phyloP scores from a whole-genome alignment of 495 filamentous ascomycete species.

The Oleoguttula mirabilis region DNA sequence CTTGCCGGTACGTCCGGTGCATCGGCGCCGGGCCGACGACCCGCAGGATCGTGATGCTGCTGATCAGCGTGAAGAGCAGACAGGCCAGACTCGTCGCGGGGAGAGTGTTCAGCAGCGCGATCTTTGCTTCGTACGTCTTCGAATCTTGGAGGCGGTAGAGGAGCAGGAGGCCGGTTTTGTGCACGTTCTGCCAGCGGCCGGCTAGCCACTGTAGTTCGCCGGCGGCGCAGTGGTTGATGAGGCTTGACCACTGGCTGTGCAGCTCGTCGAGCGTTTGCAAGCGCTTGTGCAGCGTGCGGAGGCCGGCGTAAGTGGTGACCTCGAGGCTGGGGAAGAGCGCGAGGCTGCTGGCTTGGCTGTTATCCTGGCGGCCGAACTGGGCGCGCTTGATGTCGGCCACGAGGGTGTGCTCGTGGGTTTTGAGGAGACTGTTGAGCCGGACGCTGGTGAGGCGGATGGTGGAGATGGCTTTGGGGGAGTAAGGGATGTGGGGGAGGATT shows the following conservation, averaged over 20 bases:
- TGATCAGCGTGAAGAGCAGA: slow-evolving; percentile 5
- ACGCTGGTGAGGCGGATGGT: background rate
- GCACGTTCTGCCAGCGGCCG: slow-evolving; percentile 9
- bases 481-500: slow-evolving; percentile 5
- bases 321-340: slow-evolving; percentile 4
- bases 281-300: slow-evolving; percentile 1
- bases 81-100: slow-evolving; percentile 7
- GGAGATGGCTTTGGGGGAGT: background rate
- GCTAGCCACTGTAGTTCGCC: slow-evolving; percentile 2
- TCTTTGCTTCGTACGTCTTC: background rate
- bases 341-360: background rate
- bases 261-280: background rate
- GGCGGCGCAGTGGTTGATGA: background rate
- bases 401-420: slow-evolving; percentile 3
- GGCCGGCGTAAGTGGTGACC: background rate
- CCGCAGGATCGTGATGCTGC: slow-evolving; percentile 1
- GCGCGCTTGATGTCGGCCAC: background rate
- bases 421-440: slow-evolving; percentile 2
- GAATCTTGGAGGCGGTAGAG: slow-evolving; percentile 7
- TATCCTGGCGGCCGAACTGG: background rate
- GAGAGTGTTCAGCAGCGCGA: slow-evolving; percentile 1
- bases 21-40: slow-evolving; percentile 5
- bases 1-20: background rate
- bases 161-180: slow-evolving; percentile 9
- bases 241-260: background rate